These are phyloP conservation scores for Diaporthe sp. DNA, from an alignment of 2,329 filamentous ascomycete genomes.

Conservation along the genomic window DNA sequence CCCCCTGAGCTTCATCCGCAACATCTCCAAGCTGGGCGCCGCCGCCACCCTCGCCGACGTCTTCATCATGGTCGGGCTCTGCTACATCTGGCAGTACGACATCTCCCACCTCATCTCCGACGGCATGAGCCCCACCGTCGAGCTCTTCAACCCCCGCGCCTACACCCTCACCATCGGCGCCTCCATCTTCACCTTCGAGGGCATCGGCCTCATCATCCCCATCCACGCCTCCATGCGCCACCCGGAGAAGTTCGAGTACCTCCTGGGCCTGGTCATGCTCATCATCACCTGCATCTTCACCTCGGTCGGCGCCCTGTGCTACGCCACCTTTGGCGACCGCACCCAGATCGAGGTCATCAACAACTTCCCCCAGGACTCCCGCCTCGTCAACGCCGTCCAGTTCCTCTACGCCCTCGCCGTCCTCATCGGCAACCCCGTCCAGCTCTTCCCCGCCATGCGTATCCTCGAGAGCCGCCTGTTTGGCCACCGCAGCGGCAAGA, in stretches of 20 bases:
- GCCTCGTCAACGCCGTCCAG: conserved; percentile 80
- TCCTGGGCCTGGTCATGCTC: conserved; percentile 77
- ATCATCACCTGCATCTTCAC: conserved; percentile 80
- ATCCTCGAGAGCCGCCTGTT: conserved; percentile 78
- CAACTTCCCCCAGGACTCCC: conserved; percentile 77
- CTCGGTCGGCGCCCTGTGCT: conserved; percentile 77
- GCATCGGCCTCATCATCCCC: conserved; percentile 80
- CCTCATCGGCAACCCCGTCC: conserved; percentile 78
- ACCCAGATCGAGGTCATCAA: conserved; percentile 81
- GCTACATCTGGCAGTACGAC: conserved; percentile 81
- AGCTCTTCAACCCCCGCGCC: conserved; percentile 74
- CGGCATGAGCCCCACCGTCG: conserved; percentile 70
- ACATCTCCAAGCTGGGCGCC: conserved; percentile 79
- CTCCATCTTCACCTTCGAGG: conserved; percentile 83
- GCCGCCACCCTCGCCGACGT: conserved; percentile 76
- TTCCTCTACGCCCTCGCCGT: conserved; percentile 80
- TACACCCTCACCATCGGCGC: conserved; percentile 79
- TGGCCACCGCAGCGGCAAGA: conserved; percentile 75
- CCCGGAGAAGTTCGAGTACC: conserved; percentile 72
- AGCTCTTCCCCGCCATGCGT: conserved; percentile 78
- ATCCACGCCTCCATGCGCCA: conserved; percentile 81
- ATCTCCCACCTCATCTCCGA: conserved; percentile 63
- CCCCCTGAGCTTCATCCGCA: conserved; percentile 76
- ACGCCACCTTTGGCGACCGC: conserved; percentile 76
- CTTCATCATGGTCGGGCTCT: conserved; percentile 76